Evolutionary conservation across 305 asterid species (phyloP).

Genomic region (Fraxinus angustifolia): DNA sequence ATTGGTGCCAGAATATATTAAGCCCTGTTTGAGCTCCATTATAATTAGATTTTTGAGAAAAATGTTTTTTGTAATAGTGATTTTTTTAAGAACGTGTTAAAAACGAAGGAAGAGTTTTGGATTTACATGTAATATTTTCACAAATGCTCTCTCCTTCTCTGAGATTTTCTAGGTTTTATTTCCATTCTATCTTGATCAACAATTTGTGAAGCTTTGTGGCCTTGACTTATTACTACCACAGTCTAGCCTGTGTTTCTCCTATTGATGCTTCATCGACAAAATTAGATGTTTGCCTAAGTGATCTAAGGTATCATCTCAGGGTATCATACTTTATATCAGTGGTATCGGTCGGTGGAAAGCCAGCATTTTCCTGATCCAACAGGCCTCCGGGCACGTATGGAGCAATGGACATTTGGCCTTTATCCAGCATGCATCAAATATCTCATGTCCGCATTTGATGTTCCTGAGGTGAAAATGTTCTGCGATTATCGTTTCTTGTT

Average conservation of each 20-base stretch:
- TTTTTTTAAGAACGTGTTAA: not conserved
- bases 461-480: slow-evolving; percentile 72
- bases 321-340: slow-evolving; percentile 86
- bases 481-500: not conserved
- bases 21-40: not conserved
- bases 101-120: not conserved
- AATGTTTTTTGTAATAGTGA: not conserved
- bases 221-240: not conserved
- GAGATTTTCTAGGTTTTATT: not conserved
- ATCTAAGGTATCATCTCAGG: slow-evolving; percentile 45
- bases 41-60: not conserved
- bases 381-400: slow-evolving; percentile 90
- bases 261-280: not conserved
- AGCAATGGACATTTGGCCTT: slow-evolving; percentile 96
- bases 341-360: slow-evolving; percentile 83
- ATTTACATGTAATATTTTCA: not conserved
- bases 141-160: not conserved
- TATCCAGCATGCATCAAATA: slow-evolving; percentile 98
- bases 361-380: slow-evolving; percentile 98
- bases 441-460: slow-evolving; percentile 95
- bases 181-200: not conserved
- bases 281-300: slow-evolving; percentile 5
- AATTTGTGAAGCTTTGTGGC: not conserved
- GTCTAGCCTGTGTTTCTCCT: not conserved
- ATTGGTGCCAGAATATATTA: not conserved